Conservation (phyloP, 768 basidiomycete species). For the Xerocomellus amylosporus region DNA sequence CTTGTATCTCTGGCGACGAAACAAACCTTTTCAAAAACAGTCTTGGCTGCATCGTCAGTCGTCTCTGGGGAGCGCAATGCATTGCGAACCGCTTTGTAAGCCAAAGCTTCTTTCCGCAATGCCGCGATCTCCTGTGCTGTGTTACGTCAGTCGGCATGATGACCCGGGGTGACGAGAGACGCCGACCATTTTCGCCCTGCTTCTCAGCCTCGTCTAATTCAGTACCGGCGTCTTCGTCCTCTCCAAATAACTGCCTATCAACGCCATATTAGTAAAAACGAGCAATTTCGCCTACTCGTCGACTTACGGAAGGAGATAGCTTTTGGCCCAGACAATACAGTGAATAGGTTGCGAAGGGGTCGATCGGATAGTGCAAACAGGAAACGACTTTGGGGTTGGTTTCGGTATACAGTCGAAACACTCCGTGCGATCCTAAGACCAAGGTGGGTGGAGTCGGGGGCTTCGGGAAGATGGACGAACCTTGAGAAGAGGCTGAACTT, state of each 20-base stretch:
- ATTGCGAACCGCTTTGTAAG: constrained; percentile 77
- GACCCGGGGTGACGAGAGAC: constrained; percentile 12
- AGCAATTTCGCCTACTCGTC: neutral
- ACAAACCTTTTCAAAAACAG: constrained; percentile 81
- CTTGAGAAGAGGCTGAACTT: constrained; percentile 92
- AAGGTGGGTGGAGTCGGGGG: neutral
- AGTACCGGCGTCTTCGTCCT: constrained; percentile 75
- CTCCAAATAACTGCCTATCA: constrained; percentile 87
- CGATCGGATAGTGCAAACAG: constrained; percentile 96
- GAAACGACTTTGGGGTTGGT: constrained; percentile 89
- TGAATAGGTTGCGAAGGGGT: constrained; percentile 98
- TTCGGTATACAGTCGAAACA: constrained; percentile 98
- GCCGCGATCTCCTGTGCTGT: constrained; percentile 88
- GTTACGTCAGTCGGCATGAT: neutral
- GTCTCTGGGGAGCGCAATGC: constrained; percentile 51
- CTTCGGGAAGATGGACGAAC: constrained; percentile 37
- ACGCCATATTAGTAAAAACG: neutral
- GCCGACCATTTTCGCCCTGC: constrained; percentile 85
- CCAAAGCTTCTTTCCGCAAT: constrained; percentile 83
- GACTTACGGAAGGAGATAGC: constrained; percentile 86
- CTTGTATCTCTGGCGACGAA: neutral
- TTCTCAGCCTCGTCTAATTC: constrained; percentile 93
- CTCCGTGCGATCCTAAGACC: constrained; percentile 72
- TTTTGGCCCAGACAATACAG: constrained; percentile 99
- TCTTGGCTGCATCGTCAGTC: constrained; percentile 53